phyloP scores from a whole-genome alignment of 345 rosid genomes.

The Cochlearia excelsa region DNA sequence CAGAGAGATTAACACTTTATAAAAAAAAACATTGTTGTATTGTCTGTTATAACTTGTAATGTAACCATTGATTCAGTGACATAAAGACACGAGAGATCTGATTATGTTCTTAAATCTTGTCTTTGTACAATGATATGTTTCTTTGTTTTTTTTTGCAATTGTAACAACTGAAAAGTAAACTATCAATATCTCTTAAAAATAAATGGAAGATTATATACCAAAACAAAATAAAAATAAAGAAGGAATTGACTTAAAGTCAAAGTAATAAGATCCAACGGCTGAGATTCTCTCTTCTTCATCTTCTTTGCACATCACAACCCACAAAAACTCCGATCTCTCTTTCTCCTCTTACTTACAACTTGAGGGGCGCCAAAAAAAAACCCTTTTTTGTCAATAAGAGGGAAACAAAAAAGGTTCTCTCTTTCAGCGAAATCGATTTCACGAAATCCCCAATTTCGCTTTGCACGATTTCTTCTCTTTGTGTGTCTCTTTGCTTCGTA shows the following conservation, averaged over 20 bases:
- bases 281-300: slow-evolving; percentile 19
- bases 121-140: slow-evolving; percentile 16
- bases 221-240: neutral
- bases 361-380: slow-evolving; percentile 41
- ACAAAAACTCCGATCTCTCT: slow-evolving; percentile 33
- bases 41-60: slow-evolving; percentile 16
- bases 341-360: slow-evolving; percentile 22
- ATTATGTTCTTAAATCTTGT: slow-evolving; percentile 13
- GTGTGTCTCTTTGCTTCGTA: neutral
- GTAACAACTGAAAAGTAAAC: neutral
- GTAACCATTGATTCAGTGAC: slow-evolving; percentile 27
- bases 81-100: slow-evolving; percentile 8
- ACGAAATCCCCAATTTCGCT: neutral
- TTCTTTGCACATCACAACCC: slow-evolving; percentile 10
- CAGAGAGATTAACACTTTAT: slow-evolving; percentile 21
- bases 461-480: too few relatives aligned
- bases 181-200: neutral
- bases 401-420: slow-evolving; percentile 9
- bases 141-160: neutral
- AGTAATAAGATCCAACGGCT: slow-evolving; percentile 34
- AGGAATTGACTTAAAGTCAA: slow-evolving; percentile 36
- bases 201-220: neutral
- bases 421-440: slow-evolving; percentile 31
- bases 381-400: slow-evolving; percentile 27
- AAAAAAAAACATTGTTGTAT: slow-evolving; percentile 20